Conservation (phyloP, 73 alveolate genomes). For the Paramecium bursaria region DNA sequence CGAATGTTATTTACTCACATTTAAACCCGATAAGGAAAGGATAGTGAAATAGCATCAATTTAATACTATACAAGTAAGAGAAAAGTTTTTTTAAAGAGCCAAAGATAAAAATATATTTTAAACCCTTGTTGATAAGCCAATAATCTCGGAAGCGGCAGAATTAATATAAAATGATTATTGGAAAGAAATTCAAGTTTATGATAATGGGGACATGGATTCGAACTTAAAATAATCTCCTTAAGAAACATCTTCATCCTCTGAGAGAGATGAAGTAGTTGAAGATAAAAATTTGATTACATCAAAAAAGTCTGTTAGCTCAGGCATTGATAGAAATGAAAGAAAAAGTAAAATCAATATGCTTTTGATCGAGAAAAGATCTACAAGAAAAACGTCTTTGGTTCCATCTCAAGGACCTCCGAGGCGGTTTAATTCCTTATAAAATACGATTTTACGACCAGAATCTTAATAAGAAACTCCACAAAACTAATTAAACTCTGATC, state of each 20-base stretch:
- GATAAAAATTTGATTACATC: no score
- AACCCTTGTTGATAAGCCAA: neutral
- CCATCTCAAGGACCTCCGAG: no score
- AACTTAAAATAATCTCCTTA: neutral
- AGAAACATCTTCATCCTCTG: neutral
- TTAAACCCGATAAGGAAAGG: conserved; percentile 33
- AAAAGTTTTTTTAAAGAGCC: neutral
- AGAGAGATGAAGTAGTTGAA: no score
- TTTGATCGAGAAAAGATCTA: no score
- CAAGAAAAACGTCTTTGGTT: no score
- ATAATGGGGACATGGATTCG: neutral
- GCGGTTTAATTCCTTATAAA: no score
- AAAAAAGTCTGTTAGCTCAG: no score
- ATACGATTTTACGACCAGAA: no score
- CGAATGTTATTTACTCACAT: conserved; percentile 2
- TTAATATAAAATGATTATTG: conserved; percentile 42
- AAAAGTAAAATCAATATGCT: no score
- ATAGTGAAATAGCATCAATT: neutral
- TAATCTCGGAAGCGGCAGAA: conserved; percentile 9
- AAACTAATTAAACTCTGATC: no score
- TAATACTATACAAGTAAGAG: neutral
- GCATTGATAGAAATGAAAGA: no score
- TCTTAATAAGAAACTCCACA: no score
- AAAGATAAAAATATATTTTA: neutral
- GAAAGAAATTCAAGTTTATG: conserved; percentile 48